A percentile compares a stretch with the other conserved stretches of the same genome.
Conservation (phyloP, 139 green algal genomes). For the Chlamydomonas schloesseri region DNA sequence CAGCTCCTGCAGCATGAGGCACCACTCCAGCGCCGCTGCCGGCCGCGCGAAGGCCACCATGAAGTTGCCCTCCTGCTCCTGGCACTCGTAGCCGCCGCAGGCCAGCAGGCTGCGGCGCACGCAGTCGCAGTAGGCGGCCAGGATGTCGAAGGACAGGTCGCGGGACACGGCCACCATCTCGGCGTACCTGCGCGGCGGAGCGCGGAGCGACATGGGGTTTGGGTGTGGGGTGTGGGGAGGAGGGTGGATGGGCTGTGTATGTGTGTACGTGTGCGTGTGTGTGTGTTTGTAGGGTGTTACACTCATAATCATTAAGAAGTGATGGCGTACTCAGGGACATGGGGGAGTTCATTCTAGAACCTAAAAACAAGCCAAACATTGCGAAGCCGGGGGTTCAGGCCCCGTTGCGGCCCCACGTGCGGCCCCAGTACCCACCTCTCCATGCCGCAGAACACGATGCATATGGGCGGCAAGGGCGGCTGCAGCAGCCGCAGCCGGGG, state of each 20-base stretch:
- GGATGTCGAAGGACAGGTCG: conserved; percentile 34
- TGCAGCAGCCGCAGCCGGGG: conserved; percentile 10
- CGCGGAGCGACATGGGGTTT: background rate
- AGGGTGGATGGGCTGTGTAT: no score
- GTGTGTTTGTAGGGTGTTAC: no score
- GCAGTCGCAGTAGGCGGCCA: conserved; percentile 55
- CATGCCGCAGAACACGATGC: conserved; percentile 69
- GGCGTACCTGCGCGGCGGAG: conserved; percentile 33
- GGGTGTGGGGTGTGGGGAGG: no score
- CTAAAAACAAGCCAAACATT: no score
- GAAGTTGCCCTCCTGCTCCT: conserved; percentile 71
- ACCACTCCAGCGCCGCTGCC: conserved; percentile 69
- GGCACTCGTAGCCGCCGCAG: conserved; percentile 65
- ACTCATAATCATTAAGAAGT: no score
- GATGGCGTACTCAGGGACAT: no score
- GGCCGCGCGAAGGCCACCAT: conserved; percentile 70
- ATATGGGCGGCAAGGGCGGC: conserved; percentile 45
- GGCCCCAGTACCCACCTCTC: conserved; percentile 46
- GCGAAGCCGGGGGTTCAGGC: no score
- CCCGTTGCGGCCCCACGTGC: no score
- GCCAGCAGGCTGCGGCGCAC: conserved; percentile 56
- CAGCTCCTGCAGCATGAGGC: conserved; percentile 68
- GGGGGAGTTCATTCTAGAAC: no score
- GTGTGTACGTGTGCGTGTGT: no score
- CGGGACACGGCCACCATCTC: conserved; percentile 48